Evolutionary conservation across 441 rosid genomes (phyloP).

Genomic region (Sinapis alba): DNA sequence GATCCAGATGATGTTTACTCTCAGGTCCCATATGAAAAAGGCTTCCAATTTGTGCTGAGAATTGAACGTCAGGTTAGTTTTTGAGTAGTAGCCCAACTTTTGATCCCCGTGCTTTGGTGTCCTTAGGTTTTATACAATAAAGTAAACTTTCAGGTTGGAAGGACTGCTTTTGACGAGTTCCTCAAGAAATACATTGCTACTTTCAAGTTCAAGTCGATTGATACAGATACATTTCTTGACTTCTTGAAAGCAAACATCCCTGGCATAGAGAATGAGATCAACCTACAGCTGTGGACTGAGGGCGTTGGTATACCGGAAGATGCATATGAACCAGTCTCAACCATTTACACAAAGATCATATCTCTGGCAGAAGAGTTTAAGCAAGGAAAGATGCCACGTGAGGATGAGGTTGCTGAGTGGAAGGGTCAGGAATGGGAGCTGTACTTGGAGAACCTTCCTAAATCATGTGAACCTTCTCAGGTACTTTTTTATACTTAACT

Average conservation of each 20-base stretch:
- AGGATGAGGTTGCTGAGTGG: constrained; percentile 94
- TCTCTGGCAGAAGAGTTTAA: constrained; percentile 81
- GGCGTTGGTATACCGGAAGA: constrained; percentile 91
- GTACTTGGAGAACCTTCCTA: constrained; percentile 88
- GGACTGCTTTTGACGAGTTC: constrained; percentile 87
- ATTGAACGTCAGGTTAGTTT: constrained; percentile 82
- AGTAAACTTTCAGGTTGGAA: constrained; percentile 71
- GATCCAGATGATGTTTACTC: constrained; percentile 87
- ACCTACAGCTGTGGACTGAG: constrained; percentile 77
- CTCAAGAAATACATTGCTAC: constrained; percentile 85
- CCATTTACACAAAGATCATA: constrained; percentile 67
- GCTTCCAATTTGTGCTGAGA: constrained; percentile 85
- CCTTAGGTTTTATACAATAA: background rate
- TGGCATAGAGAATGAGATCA: constrained; percentile 80
- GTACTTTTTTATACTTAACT: constrained; percentile 32
- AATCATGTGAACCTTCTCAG: constrained; percentile 79
- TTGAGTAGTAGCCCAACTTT: background rate
- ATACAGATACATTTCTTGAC: constrained; percentile 70
- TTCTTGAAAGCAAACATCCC: constrained; percentile 78
- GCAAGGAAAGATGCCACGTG: constrained; percentile 85
- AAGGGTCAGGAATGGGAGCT: constrained; percentile 97
- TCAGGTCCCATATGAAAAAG: constrained; percentile 88
- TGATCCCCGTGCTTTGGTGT: constrained; percentile 10
- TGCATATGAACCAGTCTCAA: constrained; percentile 87
- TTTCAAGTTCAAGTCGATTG: constrained; percentile 94